Conservation (phyloP, 768 basidiomycete species). For the Pilatotrama ljubarskyi region DNA sequence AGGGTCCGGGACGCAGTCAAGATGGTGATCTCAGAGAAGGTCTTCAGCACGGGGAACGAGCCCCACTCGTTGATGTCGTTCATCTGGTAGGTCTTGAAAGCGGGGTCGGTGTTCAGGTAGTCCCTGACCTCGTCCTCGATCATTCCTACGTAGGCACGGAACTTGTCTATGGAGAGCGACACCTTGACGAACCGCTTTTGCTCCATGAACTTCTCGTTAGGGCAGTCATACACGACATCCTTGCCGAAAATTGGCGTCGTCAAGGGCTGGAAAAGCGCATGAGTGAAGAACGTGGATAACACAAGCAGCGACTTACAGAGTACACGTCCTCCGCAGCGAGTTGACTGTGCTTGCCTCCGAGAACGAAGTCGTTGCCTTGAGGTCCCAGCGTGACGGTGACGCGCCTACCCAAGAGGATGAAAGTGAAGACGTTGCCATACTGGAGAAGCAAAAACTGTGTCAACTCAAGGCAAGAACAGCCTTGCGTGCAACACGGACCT, state of each 20-base stretch:
- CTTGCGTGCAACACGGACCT: conserved; percentile 47
- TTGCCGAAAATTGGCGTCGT: conserved; percentile 97
- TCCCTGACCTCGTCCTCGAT: conserved; percentile 50
- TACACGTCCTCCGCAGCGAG: conserved; percentile 98
- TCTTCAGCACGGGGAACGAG: conserved; percentile 68
- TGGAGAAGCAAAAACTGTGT: conserved; percentile 33
- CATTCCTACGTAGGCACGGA: conserved; percentile 72
- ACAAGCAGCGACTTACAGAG: conserved; percentile 50
- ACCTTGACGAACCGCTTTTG: conserved; percentile 99
- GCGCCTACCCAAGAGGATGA: conserved; percentile 83
- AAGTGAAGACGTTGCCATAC: conserved; percentile 98
- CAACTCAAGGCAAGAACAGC: not conserved
- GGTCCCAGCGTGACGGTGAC: conserved; percentile 90
- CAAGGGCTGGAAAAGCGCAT: conserved; percentile 57
- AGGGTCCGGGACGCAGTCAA: conserved; percentile 92
- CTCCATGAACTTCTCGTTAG: conserved; percentile 97
- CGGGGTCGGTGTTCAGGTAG: conserved; percentile 65
- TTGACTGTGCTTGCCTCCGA: conserved; percentile 90
- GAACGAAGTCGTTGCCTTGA: conserved; percentile 90
- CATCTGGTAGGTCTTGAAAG: conserved; percentile 62
- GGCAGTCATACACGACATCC: conserved; percentile 96
- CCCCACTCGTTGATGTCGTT: conserved; percentile 79
- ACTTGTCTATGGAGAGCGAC: conserved; percentile 89
- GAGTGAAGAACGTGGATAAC: not conserved
- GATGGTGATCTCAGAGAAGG: conserved; percentile 88